Conservation (phyloP, 345 rosid genomes). For the Heritiera littoralis region DNA sequence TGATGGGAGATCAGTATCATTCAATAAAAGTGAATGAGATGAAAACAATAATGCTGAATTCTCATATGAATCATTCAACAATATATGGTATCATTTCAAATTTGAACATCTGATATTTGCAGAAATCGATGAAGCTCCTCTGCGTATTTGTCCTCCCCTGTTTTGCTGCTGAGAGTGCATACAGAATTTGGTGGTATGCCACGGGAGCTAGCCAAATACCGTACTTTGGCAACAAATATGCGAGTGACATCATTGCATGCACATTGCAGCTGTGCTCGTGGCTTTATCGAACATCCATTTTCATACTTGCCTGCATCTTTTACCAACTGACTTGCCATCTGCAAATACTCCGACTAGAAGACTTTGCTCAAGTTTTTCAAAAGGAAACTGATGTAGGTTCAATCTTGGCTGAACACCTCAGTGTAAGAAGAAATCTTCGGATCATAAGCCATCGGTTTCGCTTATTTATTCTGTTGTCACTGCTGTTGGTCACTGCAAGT, state of each 20-base stretch:
- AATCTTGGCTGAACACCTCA: slow-evolving; percentile 64
- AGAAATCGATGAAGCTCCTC: slow-evolving; percentile 74
- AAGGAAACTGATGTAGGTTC: slow-evolving; percentile 68
- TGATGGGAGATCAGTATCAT: neutral
- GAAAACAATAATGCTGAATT: neutral
- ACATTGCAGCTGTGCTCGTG: slow-evolving; percentile 75
- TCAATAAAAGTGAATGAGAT: too few relatives aligned
- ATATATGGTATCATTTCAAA: neutral
- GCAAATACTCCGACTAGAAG: slow-evolving; percentile 70
- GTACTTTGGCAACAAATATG: slow-evolving; percentile 46
- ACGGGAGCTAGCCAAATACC: slow-evolving; percentile 66
- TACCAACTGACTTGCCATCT: slow-evolving; percentile 69
- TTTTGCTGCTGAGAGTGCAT: slow-evolving; percentile 61
- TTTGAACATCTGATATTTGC: slow-evolving; percentile 25
- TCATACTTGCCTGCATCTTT: slow-evolving; percentile 68
- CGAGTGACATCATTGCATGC: slow-evolving; percentile 57
- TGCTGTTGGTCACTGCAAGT: slow-evolving; percentile 71
- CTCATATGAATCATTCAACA: neutral
- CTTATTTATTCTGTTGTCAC: slow-evolving; percentile 55
- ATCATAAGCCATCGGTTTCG: slow-evolving; percentile 90
- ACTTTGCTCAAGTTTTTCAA: slow-evolving; percentile 70
- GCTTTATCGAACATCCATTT: slow-evolving; percentile 75
- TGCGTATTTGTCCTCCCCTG: slow-evolving; percentile 72
- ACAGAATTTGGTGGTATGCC: slow-evolving; percentile 91
- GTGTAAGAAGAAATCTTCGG: slow-evolving; percentile 46